Base-by-base conservation (phyloP, 208 protist genomes). In the Leishmania tropica region DNA sequence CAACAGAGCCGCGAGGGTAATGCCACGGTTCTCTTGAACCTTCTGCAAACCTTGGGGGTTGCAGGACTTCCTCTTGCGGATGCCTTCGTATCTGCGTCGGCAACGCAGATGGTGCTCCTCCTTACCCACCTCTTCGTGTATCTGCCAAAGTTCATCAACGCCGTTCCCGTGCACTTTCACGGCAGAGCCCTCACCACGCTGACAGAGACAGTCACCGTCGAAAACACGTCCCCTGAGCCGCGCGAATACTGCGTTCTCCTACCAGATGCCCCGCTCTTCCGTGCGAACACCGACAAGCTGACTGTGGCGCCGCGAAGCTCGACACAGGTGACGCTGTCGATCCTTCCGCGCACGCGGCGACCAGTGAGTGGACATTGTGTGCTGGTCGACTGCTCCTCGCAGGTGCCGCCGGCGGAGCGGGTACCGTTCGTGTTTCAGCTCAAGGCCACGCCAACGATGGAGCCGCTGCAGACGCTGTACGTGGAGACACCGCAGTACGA, bases 401-500 rank as follows among this genome's bases (percentile, higher is more conserved):
- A 79, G 65, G 68, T 89, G 58, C 75, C 86, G 11, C 90, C 91
- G 73, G 86, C 88, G 65, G 88, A 92, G 60, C 91, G 91, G 2
- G 70, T 75, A 47, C 93, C 94, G 3, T 84, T 98, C 17, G 92
- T 95, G 13, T 94, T 97, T 83, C 74, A 80, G 71, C 89, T 98
- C 45, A 42, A 83, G 8, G 94, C 93, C 2, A 64, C 89, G 3
- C 89, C 93, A 4, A 97, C 89, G 48, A 84, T 86, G 73, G 90
- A 97, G 77, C 92, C 94, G n/a, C 85, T 93, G 65, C 88, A 88
- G 65, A 87, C 90, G 35, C 78, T 97, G 48, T 40, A 90, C 64
- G 56, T 98, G 28, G 80, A 90, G 75, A 91, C 94, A 17, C 85
- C 86, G 24, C 87, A 98, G 35, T 98, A 98, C 87, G 94, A 96